Base-by-base conservation (phyloP, 257 asterid genomes). In the Asclepias syriaca region DNA sequence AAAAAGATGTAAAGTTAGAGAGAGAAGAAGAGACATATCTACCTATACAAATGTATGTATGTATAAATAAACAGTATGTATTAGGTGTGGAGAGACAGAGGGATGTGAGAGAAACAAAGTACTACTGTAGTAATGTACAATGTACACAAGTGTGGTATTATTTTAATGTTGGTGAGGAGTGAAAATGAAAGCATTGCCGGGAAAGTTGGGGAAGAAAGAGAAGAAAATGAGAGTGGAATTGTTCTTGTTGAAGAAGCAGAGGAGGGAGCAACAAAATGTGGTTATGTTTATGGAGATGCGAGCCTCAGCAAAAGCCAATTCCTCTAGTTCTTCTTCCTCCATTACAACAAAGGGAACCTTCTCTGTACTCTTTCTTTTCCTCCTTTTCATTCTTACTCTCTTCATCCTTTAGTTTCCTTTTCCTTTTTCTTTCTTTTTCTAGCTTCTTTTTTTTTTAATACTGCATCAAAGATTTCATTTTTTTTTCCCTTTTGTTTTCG, bases 301-400 rank as follows among this genome's bases (percentile, higher is more conserved):
- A 88, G 96, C 96, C 74, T 45, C 61, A 40, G 37, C 75, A 45
- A 58, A 56, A 74, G 68, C 68, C 18, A 75, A 34, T 53, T 58
- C 64, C 65, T 70, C 68, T 46, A 48, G n/a, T 61, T 60, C 22
- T 61, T 60, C 22, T 40, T 45, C 65, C 68, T 81, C 88, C 79
- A 75, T 68, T 80, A 75, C 63, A 80, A 75, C 63, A 80, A 81
- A 84, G 78, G 91, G 86, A 82, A 82, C 77, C 78, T 88, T 82
- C 87, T 84, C 89, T 72, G 74, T 79, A 53, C 90, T 88, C 83
- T 83, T 84, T 79, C 89, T 84, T 83, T 93, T 91, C 72, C 89
- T 93, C 27, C 92, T 91, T 80, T 88, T 85, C 89, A 87, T 93
- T 77, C 90, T 91, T 73, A 74, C 79, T 64, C 96, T 94, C 88